Evolutionary conservation across 2,329 filamentous ascomycete genomes (phyloP).

Genomic region (Nemania sp.): DNA sequence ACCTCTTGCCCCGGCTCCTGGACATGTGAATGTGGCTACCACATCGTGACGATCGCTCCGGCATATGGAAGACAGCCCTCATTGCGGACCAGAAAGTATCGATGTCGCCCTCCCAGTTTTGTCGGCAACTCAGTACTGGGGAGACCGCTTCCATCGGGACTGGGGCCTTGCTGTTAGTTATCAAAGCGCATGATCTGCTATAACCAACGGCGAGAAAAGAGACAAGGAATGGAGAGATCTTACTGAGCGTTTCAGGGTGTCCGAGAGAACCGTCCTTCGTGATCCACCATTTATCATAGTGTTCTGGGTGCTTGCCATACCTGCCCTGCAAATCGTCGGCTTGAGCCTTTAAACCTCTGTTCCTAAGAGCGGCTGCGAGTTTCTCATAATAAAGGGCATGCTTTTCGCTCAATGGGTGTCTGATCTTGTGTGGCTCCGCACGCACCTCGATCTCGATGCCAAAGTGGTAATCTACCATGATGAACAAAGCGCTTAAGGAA

Average conservation of each 20-base stretch:
- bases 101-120: constrained; percentile 1
- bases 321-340: background rate
- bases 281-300: constrained; percentile 3
- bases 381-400: constrained; percentile 4
- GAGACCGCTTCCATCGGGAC: constrained; percentile 11
- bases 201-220: background rate
- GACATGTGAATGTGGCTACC: constrained; percentile 9
- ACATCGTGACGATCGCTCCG: background rate
- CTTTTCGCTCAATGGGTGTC: background rate
- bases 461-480: constrained; percentile 1
- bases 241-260: background rate
- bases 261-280: constrained; percentile 4
- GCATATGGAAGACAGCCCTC: constrained; percentile 5
- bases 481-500: background rate
- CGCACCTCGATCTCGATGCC: constrained; percentile 5
- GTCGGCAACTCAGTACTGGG: background rate
- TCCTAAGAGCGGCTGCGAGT: constrained; percentile 4
- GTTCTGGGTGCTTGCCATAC: background rate
- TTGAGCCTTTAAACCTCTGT: background rate
- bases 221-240: background rate
- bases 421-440: constrained; percentile 3
- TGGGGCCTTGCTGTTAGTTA: background rate
- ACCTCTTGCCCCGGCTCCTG: background rate
- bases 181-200: background rate
- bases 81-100: constrained; percentile 6